phyloP scores from a whole-genome alignment of 768 basidiomycete genomes.

The Crepidotus variabilis region DNA sequence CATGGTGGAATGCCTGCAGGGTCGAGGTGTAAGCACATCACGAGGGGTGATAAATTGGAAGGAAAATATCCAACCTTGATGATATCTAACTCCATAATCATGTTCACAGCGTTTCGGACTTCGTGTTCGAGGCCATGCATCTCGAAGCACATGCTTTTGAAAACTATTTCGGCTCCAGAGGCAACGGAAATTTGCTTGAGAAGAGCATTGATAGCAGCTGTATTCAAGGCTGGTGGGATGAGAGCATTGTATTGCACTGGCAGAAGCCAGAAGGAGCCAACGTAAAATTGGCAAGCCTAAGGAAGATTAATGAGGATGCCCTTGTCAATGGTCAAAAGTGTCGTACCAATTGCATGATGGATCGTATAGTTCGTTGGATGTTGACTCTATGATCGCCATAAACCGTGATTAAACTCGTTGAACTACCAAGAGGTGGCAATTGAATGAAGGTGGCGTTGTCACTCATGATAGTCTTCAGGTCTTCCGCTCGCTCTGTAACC shows the following conservation, averaged over 20 bases:
- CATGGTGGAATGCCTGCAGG: constrained; percentile 84
- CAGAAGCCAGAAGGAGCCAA: constrained; percentile 96
- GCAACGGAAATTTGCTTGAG: constrained; percentile 83
- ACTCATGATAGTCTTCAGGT: constrained; percentile 87
- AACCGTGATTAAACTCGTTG: constrained; percentile 89
- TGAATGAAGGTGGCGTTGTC: constrained; percentile 97
- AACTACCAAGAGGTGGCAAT: constrained; percentile 89
- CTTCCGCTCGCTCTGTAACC: constrained; percentile 93
- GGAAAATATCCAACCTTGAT: constrained; percentile 63
- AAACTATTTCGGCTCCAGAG: constrained; percentile 91
- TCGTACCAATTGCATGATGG: constrained; percentile 91
- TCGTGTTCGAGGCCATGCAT: constrained; percentile 92
- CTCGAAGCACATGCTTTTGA: constrained; percentile 97
- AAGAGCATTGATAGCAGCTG: constrained; percentile 77
- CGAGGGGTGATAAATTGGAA: background rate
- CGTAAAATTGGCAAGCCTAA: constrained; percentile 92
- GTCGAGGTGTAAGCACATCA: too few species aligned
- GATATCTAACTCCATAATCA: constrained; percentile 88
- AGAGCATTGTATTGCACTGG: constrained; percentile 93
- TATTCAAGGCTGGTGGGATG: constrained; percentile 70
- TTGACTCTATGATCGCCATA: constrained; percentile 93
- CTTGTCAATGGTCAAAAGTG: background rate
- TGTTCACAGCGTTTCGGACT: constrained; percentile 78
- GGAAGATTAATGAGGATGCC: background rate
- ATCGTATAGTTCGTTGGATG: constrained; percentile 90